These are phyloP conservation scores for Pseudocercospora macadamiae DNA, from an alignment of 2,329 filamentous ascomycete genomes.

Conservation along the genomic window DNA sequence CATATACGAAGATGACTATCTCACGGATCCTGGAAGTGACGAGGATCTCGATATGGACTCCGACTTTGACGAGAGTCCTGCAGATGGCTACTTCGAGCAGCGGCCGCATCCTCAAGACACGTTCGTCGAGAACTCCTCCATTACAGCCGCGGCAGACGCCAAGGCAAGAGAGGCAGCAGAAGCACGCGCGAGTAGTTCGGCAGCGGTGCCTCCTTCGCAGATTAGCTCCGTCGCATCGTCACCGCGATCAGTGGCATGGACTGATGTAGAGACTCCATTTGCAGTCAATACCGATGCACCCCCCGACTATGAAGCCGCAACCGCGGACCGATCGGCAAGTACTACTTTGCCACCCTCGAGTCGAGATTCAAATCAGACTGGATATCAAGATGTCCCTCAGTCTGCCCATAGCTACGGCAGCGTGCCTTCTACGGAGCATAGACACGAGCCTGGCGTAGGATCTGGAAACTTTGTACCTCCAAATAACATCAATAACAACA, in stretches of 20 bases:
- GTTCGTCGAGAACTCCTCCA: constrained; percentile 25
- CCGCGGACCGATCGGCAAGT: constrained; percentile 17
- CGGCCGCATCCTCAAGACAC: constrained; percentile 22
- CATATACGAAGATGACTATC: constrained; percentile 14
- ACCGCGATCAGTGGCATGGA: constrained; percentile 20
- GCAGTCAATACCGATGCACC: constrained; percentile 22
- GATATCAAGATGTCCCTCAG: neutral
- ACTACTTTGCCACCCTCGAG: neutral
- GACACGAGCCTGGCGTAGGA: no score
- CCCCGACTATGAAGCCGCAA: constrained; percentile 33
- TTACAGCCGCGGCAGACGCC: constrained; percentile 16
- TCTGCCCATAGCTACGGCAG: neutral
- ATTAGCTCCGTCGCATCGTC: constrained; percentile 20
- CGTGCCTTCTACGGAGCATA: no score
- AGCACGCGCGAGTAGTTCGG: constrained; percentile 5
- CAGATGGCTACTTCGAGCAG: constrained; percentile 31
- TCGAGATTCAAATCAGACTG: neutral
- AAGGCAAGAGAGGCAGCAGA: constrained; percentile 29
- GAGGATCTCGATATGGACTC: constrained; percentile 22
- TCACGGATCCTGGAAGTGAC: constrained; percentile 19
- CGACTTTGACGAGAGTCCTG: constrained; percentile 22
- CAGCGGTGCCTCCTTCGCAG: constrained; percentile 19
- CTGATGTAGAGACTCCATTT: constrained; percentile 18
- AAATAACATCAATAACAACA: no score
- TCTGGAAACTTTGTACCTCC: no score